These are phyloP conservation scores for Penicillium diatomitis DNA, from an alignment of 495 filamentous ascomycete species.

Conservation along the genomic window DNA sequence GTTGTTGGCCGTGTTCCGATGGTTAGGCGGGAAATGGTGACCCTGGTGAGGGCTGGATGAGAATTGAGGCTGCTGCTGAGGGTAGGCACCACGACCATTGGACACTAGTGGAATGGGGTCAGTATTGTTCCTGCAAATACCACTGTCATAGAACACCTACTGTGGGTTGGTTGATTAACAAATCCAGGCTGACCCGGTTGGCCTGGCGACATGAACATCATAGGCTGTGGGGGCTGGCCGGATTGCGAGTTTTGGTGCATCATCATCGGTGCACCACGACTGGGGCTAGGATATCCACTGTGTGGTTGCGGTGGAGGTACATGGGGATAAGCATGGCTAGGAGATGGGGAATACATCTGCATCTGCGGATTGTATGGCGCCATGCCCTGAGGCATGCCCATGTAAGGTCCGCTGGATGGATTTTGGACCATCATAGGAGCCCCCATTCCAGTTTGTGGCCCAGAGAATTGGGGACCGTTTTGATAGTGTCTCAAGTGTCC, in stretches of 20 bases:
- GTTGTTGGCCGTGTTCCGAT: constrained; percentile 50
- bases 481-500: constrained; percentile 34
- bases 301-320: constrained; percentile 55
- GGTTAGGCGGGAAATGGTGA: constrained; percentile 54
- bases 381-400: constrained; percentile 46
- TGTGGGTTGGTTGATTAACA: constrained; percentile 50
- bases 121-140: not conserved
- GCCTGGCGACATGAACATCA: constrained; percentile 59
- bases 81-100: constrained; percentile 49
- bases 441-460: constrained; percentile 54
- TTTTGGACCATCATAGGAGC: constrained; percentile 78
- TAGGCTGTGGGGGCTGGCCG: constrained; percentile 49
- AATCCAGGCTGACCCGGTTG: constrained; percentile 62
- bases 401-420: constrained; percentile 49
- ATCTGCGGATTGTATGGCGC: constrained; percentile 56
- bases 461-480: constrained; percentile 55
- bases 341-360: constrained; percentile 64
- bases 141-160: constrained; percentile 40
- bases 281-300: constrained; percentile 77
- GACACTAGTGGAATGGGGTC: constrained; percentile 33
- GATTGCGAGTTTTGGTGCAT: constrained; percentile 73
- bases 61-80: constrained; percentile 51
- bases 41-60: constrained; percentile 56
- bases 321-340: constrained; percentile 56
- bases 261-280: constrained; percentile 72